Conservation (phyloP, 164 flowering plant genomes). For the Vitis rupestris region DNA sequence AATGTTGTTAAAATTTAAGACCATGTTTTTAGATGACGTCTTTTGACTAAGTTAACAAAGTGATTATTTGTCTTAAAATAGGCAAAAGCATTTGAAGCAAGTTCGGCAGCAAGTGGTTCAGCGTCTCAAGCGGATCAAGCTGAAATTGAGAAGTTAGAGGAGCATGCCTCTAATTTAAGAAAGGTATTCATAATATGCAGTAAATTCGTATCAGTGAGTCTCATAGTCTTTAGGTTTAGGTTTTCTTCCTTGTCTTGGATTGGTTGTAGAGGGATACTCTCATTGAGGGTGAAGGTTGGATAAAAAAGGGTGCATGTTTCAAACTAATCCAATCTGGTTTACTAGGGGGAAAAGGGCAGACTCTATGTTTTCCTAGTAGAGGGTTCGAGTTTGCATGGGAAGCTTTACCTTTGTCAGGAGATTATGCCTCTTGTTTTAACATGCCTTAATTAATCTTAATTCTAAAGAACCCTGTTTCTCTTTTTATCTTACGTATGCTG, state of each 20-base stretch:
- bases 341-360: too few relatives aligned
- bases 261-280: not conserved
- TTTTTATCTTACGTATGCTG: not conserved
- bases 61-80: conserved; percentile 10
- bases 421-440: too few relatives aligned
- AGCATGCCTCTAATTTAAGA: conserved; percentile 48
- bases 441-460: not conserved
- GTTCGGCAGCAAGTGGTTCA: conserved; percentile 20
- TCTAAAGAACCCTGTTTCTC: not conserved
- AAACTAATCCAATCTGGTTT: too few relatives aligned
- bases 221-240: not conserved
- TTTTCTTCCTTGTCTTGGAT: not conserved
- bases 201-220: not conserved
- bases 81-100: conserved; percentile 49
- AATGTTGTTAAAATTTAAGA: too few relatives aligned
- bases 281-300: not conserved
- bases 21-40: not conserved
- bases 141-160: conserved; percentile 67
- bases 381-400: too few relatives aligned
- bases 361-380: too few relatives aligned
- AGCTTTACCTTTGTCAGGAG: too few relatives aligned
- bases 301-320: too few relatives aligned
- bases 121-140: conserved; percentile 37
- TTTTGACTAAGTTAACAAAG: not conserved
- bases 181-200: conserved; percentile 41